A percentile compares a stretch with the other conserved stretches of the same genome.
Conservation (phyloP, 2,329 filamentous ascomycete genomes). For the Arthroderma uncinatum region DNA sequence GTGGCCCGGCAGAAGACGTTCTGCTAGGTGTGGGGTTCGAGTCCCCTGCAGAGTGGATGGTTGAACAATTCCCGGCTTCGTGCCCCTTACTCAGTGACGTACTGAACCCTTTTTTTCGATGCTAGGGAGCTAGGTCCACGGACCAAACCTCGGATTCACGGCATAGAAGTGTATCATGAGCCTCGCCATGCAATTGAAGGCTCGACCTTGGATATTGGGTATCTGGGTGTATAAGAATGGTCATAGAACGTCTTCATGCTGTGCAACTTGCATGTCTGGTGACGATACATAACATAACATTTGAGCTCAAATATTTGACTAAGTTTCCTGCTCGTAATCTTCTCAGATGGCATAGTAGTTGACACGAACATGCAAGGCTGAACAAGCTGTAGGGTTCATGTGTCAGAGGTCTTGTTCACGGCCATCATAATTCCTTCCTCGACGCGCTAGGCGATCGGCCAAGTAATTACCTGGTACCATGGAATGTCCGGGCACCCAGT, state of each 20-base stretch:
- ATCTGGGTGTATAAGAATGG: too few relatives aligned
- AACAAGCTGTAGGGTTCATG: background rate
- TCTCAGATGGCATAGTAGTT: background rate
- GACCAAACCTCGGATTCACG: too few relatives aligned
- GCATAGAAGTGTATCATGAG: too few relatives aligned
- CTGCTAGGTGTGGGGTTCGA: background rate
- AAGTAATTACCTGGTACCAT: background rate
- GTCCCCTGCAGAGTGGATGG: background rate
- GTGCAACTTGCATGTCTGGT: too few relatives aligned
- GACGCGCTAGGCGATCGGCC: background rate
- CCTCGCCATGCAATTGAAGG: too few relatives aligned
- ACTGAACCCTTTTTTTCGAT: too few relatives aligned
- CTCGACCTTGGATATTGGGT: too few relatives aligned
- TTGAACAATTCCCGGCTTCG: background rate
- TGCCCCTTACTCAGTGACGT: background rate
- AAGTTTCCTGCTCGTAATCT: too few relatives aligned
- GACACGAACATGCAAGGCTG: background rate
- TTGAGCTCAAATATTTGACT: too few relatives aligned
- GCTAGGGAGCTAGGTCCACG: too few relatives aligned
- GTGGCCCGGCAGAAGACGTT: background rate
- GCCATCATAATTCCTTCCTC: background rate
- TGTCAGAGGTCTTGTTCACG: background rate
- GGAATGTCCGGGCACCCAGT: background rate
- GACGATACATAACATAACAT: too few relatives aligned
- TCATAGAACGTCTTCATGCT: too few relatives aligned